Evolutionary conservation across 2,329 filamentous ascomycete genomes (phyloP).

Genomic region (Fusarium miscanthi): DNA sequence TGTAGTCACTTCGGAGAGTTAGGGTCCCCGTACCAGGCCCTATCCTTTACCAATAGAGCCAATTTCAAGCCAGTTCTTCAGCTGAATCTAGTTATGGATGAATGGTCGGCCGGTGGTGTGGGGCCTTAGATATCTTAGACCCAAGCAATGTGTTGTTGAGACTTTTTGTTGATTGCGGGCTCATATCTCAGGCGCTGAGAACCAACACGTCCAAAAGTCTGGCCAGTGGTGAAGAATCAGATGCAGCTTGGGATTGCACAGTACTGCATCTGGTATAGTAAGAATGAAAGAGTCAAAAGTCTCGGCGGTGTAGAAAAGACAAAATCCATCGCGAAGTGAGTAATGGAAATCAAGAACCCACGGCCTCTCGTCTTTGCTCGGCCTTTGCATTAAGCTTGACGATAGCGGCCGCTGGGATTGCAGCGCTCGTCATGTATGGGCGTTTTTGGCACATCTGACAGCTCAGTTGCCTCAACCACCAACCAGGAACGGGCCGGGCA

Average conservation of each 20-base stretch:
- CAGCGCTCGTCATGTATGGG: background rate
- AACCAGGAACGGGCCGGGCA: constrained; percentile 33
- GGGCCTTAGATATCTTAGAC: background rate
- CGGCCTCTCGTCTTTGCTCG: background rate
- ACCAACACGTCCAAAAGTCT: constrained; percentile 20
- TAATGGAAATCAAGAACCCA: background rate
- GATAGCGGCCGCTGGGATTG: constrained; percentile 1
- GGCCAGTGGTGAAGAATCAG: constrained; percentile 2
- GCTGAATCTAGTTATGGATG: background rate
- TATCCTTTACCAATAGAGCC: background rate
- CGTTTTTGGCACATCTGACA: constrained; percentile 22
- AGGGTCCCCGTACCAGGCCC: background rate
- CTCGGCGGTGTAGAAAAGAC: background rate
- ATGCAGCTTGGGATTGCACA: background rate
- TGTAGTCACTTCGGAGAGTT: background rate
- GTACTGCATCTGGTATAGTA: background rate
- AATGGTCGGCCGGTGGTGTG: constrained; percentile 11
- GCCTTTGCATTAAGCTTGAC: constrained; percentile 5
- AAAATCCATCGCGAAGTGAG: background rate
- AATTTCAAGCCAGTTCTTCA: background rate
- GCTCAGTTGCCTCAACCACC: constrained; percentile 13
- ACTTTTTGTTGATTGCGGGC: constrained; percentile 23
- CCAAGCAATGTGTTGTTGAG: background rate
- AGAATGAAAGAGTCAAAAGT: background rate
- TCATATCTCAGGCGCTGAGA: constrained; percentile 28